Percentiles rank a stretch among this genome's conserved stretches.
These are phyloP conservation scores for Lepidopterella palustris DNA, from an alignment of 495 filamentous ascomycete species.

Conservation along the genomic window DNA sequence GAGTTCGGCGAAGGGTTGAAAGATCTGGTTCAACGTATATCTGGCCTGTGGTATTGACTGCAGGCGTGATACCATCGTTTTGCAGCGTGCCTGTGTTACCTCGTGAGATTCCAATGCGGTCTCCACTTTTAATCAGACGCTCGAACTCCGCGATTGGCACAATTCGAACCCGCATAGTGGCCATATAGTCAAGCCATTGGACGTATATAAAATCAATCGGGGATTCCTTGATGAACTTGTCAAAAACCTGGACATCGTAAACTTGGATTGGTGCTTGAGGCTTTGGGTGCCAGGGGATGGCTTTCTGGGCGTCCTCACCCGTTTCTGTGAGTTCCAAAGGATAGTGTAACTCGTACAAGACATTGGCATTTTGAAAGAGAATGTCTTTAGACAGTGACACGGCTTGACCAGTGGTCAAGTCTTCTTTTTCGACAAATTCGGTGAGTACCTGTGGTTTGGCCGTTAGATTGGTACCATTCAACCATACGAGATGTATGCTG, in stretches of 20 bases:
- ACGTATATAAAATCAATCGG: constrained; percentile 56
- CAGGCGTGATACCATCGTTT: constrained; percentile 34
- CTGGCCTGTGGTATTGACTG: constrained; percentile 54
- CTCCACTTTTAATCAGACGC: constrained; percentile 47
- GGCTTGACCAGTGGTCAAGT: constrained; percentile 54
- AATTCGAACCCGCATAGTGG: constrained; percentile 58
- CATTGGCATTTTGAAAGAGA: constrained; percentile 65
- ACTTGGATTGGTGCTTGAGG: constrained; percentile 7
- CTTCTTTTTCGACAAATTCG: constrained; percentile 53
- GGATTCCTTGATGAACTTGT: constrained; percentile 25
- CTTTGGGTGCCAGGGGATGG: constrained; percentile 17
- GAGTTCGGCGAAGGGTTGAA: constrained; percentile 28
- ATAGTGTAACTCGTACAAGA: constrained; percentile 49
- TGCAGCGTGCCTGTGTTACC: constrained; percentile 37
- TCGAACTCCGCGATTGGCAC: constrained; percentile 62
- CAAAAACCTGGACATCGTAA: constrained; percentile 22
- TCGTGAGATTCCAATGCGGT: constrained; percentile 30
- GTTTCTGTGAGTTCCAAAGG: constrained; percentile 16
- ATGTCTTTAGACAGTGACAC: constrained; percentile 52
- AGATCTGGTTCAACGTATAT: constrained; percentile 36
- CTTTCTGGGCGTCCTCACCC: constrained; percentile 7
- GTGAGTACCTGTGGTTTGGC: constrained; percentile 62
- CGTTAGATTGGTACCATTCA: background rate
- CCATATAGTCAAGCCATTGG: constrained; percentile 76
- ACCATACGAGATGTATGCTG: background rate